Percentiles rank a stretch among this genome's conserved stretches.
These are phyloP conservation scores for Botrytis hyacinthi DNA, from an alignment of 2,329 filamentous ascomycete genomes.

Conservation along the genomic window DNA sequence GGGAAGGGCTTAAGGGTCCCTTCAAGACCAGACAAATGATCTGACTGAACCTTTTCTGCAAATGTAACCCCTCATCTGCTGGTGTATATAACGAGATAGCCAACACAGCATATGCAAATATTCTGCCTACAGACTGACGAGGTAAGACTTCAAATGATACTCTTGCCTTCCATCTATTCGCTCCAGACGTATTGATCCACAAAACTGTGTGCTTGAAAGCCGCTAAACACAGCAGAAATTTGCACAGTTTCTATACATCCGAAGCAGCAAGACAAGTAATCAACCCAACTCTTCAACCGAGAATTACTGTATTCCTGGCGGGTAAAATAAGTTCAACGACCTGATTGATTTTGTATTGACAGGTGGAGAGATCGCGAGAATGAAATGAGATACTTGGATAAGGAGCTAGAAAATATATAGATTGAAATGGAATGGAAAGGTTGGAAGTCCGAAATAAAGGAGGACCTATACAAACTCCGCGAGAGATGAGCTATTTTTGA, in stretches of 20 bases:
- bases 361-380: background rate
- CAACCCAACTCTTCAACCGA: background rate
- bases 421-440: background rate
- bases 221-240: constrained; percentile 47
- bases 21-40: background rate
- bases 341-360: background rate
- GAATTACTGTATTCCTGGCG: background rate
- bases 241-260: constrained; percentile 48
- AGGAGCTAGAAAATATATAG: background rate
- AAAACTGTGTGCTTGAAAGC: constrained; percentile 48
- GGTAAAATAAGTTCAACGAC: background rate
- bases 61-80: background rate
- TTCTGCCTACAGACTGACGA: background rate
- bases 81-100: background rate
- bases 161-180: constrained; percentile 48
- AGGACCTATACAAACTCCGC: background rate
- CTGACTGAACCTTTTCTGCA: background rate
- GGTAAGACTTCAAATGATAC: accelerated
- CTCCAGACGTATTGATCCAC: constrained; percentile 50
- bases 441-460: background rate
- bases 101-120: background rate
- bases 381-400: background rate
- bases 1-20: background rate
- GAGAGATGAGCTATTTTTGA: background rate
- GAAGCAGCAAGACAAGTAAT: constrained; percentile 44